Conservation (phyloP, 306 rosid genomes). For the Gleditsia sinensis region DNA sequence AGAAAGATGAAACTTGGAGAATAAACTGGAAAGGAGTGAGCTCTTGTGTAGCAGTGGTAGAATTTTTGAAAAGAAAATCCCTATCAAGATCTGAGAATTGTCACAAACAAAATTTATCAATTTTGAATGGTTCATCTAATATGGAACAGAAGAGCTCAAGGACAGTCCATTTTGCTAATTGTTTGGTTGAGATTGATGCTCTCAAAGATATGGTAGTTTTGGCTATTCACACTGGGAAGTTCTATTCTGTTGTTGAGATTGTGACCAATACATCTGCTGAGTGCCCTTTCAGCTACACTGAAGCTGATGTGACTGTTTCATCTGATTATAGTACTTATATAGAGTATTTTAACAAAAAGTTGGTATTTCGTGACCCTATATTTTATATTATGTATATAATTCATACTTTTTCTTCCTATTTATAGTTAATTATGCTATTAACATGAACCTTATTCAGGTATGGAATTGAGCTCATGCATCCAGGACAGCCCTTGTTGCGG, state of each 20-base stretch:
- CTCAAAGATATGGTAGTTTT: constrained; percentile 60
- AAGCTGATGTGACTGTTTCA: constrained; percentile 23
- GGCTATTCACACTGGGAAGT: constrained; percentile 70
- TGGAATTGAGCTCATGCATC: constrained; percentile 53
- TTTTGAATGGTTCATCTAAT: constrained; percentile 30
- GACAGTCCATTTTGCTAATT: constrained; percentile 49
- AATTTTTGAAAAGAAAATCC: constrained; percentile 41
- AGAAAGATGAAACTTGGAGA: constrained; percentile 37
- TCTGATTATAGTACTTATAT: constrained; percentile 42
- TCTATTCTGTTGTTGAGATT: constrained; percentile 59
- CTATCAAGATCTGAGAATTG: constrained; percentile 32
- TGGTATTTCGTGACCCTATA: constrained; percentile 33
- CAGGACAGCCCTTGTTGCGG: constrained; percentile 65
- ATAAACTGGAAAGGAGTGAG: constrained; percentile 60
- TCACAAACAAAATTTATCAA: constrained; percentile 29
- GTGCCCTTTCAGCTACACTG: constrained; percentile 55
- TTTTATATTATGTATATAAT: background rate
- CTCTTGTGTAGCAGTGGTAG: constrained; percentile 54
- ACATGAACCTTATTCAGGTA: constrained; percentile 47
- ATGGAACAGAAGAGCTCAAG: constrained; percentile 29
- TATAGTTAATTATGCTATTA: constrained; percentile 6
- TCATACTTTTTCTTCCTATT: background rate
- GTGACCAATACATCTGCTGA: constrained; percentile 50
- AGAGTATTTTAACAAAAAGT: constrained; percentile 63
- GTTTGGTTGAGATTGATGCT: constrained; percentile 40